phyloP scores from a whole-genome alignment of 2,329 filamentous ascomycete species.

The Colletotrichum melonis region DNA sequence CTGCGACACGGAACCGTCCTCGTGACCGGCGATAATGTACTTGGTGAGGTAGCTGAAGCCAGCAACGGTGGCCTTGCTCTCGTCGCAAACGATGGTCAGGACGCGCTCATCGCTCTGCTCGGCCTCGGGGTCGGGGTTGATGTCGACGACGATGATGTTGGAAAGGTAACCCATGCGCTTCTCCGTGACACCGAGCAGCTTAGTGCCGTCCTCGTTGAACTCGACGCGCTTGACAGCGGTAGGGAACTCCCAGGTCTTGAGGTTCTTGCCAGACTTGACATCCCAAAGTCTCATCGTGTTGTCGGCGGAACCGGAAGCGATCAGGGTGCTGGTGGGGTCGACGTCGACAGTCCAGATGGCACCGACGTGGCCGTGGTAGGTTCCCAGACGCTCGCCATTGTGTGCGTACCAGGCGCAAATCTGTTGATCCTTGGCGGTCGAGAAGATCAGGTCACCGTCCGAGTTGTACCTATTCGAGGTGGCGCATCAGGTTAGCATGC shows the following conservation, averaged over 20 bases:
- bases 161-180: conserved; percentile 97
- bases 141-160: conserved; percentile 92
- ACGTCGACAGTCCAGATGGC: conserved; percentile 99
- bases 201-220: conserved; percentile 93
- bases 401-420: conserved; percentile 97
- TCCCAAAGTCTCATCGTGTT: conserved; percentile 99
- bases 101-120: conserved; percentile 86
- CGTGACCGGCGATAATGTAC: conserved; percentile 98
- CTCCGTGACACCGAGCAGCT: conserved; percentile 94
- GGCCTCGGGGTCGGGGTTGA: conserved; percentile 84
- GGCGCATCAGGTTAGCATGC: conserved; percentile 20
- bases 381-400: conserved; percentile 97
- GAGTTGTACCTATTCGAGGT: conserved; percentile 76
- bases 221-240: conserved; percentile 98
- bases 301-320: conserved; percentile 96
- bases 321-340: conserved; percentile 89
- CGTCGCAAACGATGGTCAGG: conserved; percentile 90
- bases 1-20: conserved; percentile 91
- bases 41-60: conserved; percentile 95
- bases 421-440: conserved; percentile 94
- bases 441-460: conserved; percentile 98
- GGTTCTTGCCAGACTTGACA: conserved; percentile 87
- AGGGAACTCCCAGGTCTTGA: conserved; percentile 98
- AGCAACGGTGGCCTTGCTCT: conserved; percentile 97
- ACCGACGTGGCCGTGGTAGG: conserved; percentile 96